phyloP scores from a whole-genome alignment of 2,329 filamentous ascomycete genomes.

The Colletotrichum sp. region DNA sequence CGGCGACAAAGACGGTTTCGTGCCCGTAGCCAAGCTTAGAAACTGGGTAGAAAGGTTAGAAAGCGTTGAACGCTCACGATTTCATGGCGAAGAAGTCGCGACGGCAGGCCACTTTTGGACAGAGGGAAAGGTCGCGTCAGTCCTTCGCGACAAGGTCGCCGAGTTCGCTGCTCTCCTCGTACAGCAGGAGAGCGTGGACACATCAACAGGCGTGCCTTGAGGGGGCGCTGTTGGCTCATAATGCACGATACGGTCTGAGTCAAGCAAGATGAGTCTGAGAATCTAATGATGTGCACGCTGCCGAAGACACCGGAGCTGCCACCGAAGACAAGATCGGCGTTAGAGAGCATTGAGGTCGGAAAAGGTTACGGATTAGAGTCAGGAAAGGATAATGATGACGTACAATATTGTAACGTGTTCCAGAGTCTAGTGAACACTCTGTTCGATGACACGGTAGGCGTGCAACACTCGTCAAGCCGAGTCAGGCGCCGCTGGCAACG shows the following conservation, averaged over 20 bases:
- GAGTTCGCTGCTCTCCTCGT: slow-evolving; percentile 29
- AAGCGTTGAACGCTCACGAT: slow-evolving; percentile 45
- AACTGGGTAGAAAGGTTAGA: slow-evolving; percentile 67
- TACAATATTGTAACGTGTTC: not conserved
- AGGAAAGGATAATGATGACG: not conserved
- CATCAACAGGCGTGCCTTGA: not conserved
- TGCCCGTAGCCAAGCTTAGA: slow-evolving; percentile 67
- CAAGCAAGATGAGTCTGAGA: not conserved
- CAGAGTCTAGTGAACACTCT: not conserved
- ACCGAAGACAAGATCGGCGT: not conserved
- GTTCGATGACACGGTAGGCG: not conserved
- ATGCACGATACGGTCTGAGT: not conserved
- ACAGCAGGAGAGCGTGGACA: not conserved
- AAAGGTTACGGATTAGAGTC: not conserved
- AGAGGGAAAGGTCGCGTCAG: slow-evolving; percentile 53
- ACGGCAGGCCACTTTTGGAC: slow-evolving; percentile 69
- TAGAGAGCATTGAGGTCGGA: not conserved
- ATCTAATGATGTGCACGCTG: not conserved
- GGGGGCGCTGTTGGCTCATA: not conserved
- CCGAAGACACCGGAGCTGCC: not conserved
- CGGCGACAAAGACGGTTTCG: slow-evolving; percentile 78
- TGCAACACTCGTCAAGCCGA: not conserved
- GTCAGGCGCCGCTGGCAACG: not conserved
- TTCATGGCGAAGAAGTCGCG: slow-evolving; percentile 52
- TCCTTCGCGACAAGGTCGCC: slow-evolving; percentile 34